These are phyloP conservation scores for Inga laurina DNA, from an alignment of 306 rosid species.

Conservation along the genomic window DNA sequence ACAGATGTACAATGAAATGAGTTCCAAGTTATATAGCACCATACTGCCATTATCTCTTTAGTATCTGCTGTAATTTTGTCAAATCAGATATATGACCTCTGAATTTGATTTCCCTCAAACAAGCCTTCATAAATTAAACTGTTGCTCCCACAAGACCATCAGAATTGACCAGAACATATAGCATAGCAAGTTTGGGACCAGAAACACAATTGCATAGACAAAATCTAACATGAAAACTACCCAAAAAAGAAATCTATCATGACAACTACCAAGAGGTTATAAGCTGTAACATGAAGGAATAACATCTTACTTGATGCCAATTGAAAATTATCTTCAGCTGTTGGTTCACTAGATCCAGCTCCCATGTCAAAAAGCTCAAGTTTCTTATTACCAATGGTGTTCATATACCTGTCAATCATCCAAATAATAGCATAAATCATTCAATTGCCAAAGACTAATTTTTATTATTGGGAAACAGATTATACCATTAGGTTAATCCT, in stretches of 20 bases:
- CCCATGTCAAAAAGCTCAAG: constrained; percentile 95
- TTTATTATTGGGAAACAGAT: neutral
- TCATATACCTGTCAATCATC: constrained; percentile 77
- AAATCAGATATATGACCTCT: neutral
- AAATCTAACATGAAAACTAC: neutral
- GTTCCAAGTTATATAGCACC: constrained; percentile 19
- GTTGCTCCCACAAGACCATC: neutral
- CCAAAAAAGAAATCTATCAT: neutral
- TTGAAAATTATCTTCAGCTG: constrained; percentile 78
- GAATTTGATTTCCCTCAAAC: neutral
- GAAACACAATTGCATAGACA: neutral
- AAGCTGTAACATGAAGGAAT: neutral
- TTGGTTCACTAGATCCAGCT: constrained; percentile 80
- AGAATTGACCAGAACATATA: neutral
- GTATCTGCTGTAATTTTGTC: constrained; percentile 13
- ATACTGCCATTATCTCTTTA: neutral
- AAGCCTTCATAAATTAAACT: neutral
- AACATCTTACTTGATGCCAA: constrained; percentile 78
- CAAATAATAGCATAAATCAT: constrained; percentile 24
- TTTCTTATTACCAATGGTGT: constrained; percentile 85
- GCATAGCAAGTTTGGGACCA: neutral
- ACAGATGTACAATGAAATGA: neutral
- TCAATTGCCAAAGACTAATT: constrained; percentile 19
- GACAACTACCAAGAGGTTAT: neutral
- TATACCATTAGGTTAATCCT: constrained; percentile 14